A percentile compares a stretch with the other conserved stretches of the same genome.
Evolutionary conservation across 805 yeast species (phyloP).

Genomic region (Saturnispora zaruensis): DNA sequence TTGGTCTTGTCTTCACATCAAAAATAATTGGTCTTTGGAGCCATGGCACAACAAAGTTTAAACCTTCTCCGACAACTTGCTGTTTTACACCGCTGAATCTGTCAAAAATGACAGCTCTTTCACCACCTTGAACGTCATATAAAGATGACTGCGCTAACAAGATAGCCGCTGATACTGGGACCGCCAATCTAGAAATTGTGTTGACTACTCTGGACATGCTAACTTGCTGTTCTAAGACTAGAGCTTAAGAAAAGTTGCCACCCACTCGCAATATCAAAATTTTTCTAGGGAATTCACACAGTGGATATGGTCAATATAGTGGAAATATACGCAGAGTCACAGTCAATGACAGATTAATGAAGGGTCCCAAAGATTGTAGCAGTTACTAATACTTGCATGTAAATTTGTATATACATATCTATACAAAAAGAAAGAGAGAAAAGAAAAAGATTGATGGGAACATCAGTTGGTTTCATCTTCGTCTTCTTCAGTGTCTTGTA

Average conservation of each 20-base stretch:
- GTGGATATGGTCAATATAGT: background rate
- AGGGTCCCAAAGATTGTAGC: background rate
- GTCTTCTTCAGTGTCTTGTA: constrained; percentile 37
- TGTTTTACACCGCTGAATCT: constrained; percentile 82
- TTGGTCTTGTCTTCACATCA: constrained; percentile 94
- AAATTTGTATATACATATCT: background rate
- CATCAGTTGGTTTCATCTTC: constrained; percentile 21
- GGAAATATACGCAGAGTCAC: too few relatives aligned
- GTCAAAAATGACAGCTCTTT: constrained; percentile 92
- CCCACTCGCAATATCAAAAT: background rate
- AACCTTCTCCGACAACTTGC: constrained; percentile 90
- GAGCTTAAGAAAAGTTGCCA: background rate
- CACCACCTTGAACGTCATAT: constrained; percentile 94
- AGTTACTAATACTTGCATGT: background rate
- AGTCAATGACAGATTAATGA: too few relatives aligned
- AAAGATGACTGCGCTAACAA: constrained; percentile 73
- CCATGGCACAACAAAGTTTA: constrained; percentile 95
- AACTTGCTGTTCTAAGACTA: background rate
- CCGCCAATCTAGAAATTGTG: constrained; percentile 42
- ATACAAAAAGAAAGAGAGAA: background rate
- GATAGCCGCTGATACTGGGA: constrained; percentile 62
- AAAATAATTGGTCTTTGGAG: constrained; percentile 81
- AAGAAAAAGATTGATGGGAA: too few relatives aligned
- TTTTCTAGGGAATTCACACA: background rate
- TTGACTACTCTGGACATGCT: constrained; percentile 36